Conservation (phyloP, 352 stramenopile genomes). For the Lagenidium giganteum region DNA sequence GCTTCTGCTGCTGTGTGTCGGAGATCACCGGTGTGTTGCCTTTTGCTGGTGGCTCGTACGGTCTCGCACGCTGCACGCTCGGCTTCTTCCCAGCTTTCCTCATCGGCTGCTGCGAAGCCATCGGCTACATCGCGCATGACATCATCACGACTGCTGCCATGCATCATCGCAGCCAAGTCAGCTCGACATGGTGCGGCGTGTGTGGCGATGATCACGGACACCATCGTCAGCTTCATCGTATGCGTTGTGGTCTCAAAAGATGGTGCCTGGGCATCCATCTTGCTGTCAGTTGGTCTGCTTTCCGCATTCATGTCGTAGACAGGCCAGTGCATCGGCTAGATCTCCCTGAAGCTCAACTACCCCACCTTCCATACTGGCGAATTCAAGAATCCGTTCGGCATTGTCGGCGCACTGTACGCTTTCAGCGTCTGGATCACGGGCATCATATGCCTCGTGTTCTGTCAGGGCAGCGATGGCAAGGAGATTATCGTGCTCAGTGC, state of each 20-base stretch:
- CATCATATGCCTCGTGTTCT: slow-evolving; percentile 11
- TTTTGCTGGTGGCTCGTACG: slow-evolving; percentile 25
- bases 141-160: not conserved
- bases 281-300: slow-evolving; percentile 9
- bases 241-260: slow-evolving; percentile 3
- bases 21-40: slow-evolving; percentile 21
- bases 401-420: slow-evolving; percentile 7
- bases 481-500: slow-evolving; percentile 7
- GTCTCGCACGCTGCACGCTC: slow-evolving; percentile 2
- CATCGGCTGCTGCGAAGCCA: not conserved
- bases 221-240: slow-evolving; percentile 1
- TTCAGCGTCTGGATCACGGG: slow-evolving; percentile 4
- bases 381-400: slow-evolving; percentile 13
- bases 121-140: slow-evolving; percentile 4
- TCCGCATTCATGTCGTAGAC: slow-evolving; percentile 13
- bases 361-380: not conserved
- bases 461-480: slow-evolving; percentile 11
- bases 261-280: not conserved
- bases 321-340: slow-evolving; percentile 6
- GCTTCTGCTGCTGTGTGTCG: slow-evolving; percentile 13
- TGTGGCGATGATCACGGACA: slow-evolving; percentile 2
- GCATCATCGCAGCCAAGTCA: not conserved
- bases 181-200: slow-evolving; percentile 1
- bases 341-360: slow-evolving; percentile 8
- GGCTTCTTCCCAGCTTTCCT: slow-evolving; percentile 9